A percentile compares a stretch with the other conserved stretches of the same genome.
These are phyloP conservation scores for Talaromyces sp. DNA, from an alignment of 2,329 filamentous ascomycete species.

Conservation along the genomic window DNA sequence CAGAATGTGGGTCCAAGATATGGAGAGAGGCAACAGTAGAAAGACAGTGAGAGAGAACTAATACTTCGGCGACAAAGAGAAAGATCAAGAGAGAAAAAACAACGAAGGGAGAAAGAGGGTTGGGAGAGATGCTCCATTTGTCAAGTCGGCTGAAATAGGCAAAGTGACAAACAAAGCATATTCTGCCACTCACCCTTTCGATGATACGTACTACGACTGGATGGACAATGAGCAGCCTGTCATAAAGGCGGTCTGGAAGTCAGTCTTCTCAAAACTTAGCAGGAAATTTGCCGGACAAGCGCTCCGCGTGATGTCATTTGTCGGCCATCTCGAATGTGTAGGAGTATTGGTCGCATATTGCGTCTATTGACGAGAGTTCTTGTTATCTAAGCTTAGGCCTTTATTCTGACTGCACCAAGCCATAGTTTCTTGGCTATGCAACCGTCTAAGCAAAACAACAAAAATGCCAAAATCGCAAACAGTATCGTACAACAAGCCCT, in stretches of 20 bases:
- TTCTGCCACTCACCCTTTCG: no score
- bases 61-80: neutral
- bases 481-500: conserved; percentile 5
- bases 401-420: no score
- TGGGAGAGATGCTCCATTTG: neutral
- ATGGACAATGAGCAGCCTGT: no score
- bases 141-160: neutral
- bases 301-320: neutral
- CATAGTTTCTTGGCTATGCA: neutral
- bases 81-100: neutral
- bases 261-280: no score
- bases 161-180: neutral
- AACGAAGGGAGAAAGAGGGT: neutral
- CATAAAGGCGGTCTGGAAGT: no score
- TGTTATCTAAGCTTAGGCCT: no score
- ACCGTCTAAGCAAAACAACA: neutral
- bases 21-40: neutral
- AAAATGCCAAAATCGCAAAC: neutral
- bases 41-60: neutral
- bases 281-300: neutral
- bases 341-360: no score
- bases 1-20: neutral
- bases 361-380: neutral
- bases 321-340: neutral
- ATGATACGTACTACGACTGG: no score